These are phyloP conservation scores for Dendryphion nanum DNA, from an alignment of 2,329 filamentous ascomycete genomes.

Conservation along the genomic window DNA sequence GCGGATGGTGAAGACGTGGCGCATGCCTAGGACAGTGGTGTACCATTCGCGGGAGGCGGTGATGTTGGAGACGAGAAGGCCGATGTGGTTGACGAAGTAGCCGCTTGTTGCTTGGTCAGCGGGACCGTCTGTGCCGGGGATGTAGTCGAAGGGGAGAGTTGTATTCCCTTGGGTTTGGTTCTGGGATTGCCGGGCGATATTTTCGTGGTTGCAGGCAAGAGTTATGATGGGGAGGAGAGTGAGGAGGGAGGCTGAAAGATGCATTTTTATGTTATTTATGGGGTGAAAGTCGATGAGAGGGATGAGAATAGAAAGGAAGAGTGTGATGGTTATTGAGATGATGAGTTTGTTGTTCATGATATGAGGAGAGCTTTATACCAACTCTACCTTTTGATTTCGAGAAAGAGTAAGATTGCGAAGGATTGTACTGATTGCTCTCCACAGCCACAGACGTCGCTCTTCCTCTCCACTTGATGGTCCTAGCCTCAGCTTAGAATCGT, in stretches of 20 bases:
- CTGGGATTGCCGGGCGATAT: slow-evolving; percentile 1
- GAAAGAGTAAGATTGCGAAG: too few relatives aligned
- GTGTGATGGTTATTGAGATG: too few relatives aligned
- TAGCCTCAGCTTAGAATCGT: too few relatives aligned
- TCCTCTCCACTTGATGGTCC: too few relatives aligned
- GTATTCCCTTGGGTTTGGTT: slow-evolving; percentile 1
- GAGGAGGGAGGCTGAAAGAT: slow-evolving; percentile 1
- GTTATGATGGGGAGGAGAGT: slow-evolving; percentile 3
- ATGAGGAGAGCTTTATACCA: too few relatives aligned
- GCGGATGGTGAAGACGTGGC: slow-evolving; percentile 35
- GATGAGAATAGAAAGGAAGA: too few relatives aligned
- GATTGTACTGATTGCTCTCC: too few relatives aligned
- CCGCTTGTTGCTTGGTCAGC: slow-evolving; percentile 31
- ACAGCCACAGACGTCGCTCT: too few relatives aligned
- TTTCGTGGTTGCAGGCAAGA: slow-evolving; percentile 6
- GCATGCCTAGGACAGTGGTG: slow-evolving; percentile 34
- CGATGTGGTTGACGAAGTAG: slow-evolving; percentile 39
- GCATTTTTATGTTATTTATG: background rate
- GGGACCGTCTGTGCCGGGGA: slow-evolving; percentile 18
- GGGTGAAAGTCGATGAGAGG: too few relatives aligned
- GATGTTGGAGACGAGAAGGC: slow-evolving; percentile 31
- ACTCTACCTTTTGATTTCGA: too few relatives aligned
- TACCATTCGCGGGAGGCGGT: slow-evolving; percentile 36
- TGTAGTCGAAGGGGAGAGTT: slow-evolving; percentile 5
- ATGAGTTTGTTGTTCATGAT: too few relatives aligned